Conservation (phyloP, 1,139 yeast species). For the Candida anutae region DNA sequence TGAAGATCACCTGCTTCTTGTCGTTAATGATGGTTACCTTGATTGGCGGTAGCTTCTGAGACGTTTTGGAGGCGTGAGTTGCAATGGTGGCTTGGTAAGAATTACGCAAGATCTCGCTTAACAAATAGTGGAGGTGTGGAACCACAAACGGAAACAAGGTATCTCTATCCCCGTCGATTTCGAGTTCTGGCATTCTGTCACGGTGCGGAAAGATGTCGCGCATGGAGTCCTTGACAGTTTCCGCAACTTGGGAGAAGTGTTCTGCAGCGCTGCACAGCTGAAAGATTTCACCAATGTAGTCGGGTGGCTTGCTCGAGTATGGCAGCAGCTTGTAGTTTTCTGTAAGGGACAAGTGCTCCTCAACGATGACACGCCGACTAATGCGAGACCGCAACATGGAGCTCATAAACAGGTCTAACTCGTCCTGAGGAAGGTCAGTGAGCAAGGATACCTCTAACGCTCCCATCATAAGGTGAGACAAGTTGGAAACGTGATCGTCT, state of each 20-base stretch:
- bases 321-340: constrained; percentile 46
- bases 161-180: constrained; percentile 58
- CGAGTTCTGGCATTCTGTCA: constrained; percentile 63
- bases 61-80: constrained; percentile 21
- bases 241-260: constrained; percentile 48
- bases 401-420: constrained; percentile 67
- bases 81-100: constrained; percentile 72
- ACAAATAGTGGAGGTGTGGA: constrained; percentile 75
- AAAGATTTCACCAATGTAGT: constrained; percentile 82
- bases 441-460: constrained; percentile 74
- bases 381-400: constrained; percentile 77
- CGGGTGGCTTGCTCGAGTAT: constrained; percentile 46
- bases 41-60: constrained; percentile 54
- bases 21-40: constrained; percentile 63
- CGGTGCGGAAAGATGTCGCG: constrained; percentile 45
- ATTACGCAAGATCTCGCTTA: constrained; percentile 83
- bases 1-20: constrained; percentile 57
- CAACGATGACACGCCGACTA: constrained; percentile 82
- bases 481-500: constrained; percentile 69
- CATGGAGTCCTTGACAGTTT: constrained; percentile 36
- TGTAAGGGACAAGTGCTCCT: constrained; percentile 78
- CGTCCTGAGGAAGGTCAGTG: constrained; percentile 50
- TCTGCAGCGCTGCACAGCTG: constrained; percentile 71
- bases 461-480: constrained; percentile 90
- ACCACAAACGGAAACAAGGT: constrained; percentile 75